Base-by-base conservation (phyloP, 371 early-diverging fungal genomes). In the Chytridiales sp. region DNA sequence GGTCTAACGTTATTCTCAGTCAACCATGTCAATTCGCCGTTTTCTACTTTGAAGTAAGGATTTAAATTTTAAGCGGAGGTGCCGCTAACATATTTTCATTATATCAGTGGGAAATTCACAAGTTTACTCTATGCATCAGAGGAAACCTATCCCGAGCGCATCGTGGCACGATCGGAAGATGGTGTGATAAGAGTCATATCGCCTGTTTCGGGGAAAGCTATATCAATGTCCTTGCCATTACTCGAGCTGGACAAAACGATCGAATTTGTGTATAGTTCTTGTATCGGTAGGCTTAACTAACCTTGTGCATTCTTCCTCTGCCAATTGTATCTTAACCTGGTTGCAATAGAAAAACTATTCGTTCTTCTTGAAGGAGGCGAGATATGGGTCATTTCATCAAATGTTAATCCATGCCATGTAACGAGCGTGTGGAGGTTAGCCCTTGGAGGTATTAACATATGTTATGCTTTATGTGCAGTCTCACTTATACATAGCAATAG, bases 161-260 rank as follows among this genome's bases (percentile, higher is more conserved):
- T 82, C 15, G 47, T 82, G 4, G 67, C 56, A 1, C 55, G 77
- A 19, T 62, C 75, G 4, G 69, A 73, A 26, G 80, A 79, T 52
- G 80, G 80, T 3, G 69, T 74, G 3, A 72, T 76, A 27, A 58
- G 82, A 30, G 48, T 82, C 1, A 11, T 78, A 1, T 67, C 68
- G 11, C 77, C 82, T 2, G 43, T 59, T 17, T 60, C 59, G n/a
- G 80, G 75, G 27, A 74, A 76, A 35, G 56, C 73, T 4, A 39
- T 82, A 8, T 68, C 80, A 24, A 74, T 78, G 17, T 68, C 63
- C 26, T 43, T 82, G 21, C 80, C 82, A 21, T 46, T 77, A 6
- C 53, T 75, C 24, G 78, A 79, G 31, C 71, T 72, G 21, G 78
- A 76, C 21, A 43, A 47, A 26, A 59, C 75, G 17, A 30, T 26